These are phyloP conservation scores for Moesziomyces aphidis DNA, from an alignment of 1,284 basidiomycete genomes.

Conservation along the genomic window DNA sequence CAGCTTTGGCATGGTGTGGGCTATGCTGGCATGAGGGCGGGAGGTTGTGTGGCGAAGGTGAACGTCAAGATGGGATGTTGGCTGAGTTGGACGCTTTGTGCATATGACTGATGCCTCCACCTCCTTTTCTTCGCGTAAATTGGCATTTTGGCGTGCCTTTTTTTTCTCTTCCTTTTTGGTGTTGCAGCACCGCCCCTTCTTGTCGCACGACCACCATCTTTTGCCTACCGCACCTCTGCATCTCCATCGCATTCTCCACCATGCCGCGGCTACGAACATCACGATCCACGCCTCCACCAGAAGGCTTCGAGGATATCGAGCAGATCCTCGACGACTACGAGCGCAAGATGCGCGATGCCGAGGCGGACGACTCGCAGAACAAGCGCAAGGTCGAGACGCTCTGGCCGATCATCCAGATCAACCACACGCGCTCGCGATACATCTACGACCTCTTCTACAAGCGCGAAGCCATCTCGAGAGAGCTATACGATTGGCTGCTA, in stretches of 20 bases:
- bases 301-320: constrained; percentile 97
- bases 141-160: not conserved
- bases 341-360: constrained; percentile 70
- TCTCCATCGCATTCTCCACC: constrained; percentile 8
- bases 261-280: constrained; percentile 97
- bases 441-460: constrained; percentile 99
- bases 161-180: constrained; percentile 10
- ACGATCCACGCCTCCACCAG: constrained; percentile 93
- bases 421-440: constrained; percentile 87
- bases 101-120: constrained; percentile 19
- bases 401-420: constrained; percentile 99
- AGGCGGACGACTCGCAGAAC: constrained; percentile 96
- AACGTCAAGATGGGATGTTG: not conserved
- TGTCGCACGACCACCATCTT: not conserved
- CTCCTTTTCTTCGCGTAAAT: constrained; percentile 11
- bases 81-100: constrained; percentile 15
- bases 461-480: constrained; percentile 90
- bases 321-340: constrained; percentile 66
- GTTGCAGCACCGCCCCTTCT: constrained; percentile 5
- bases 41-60: not conserved
- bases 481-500: constrained; percentile 97
- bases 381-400: constrained; percentile 95
- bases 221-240: not conserved
- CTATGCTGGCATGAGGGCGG: not conserved
- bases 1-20: constrained; percentile 36